A percentile compares a stretch with the other conserved stretches of the same genome.
Conservation (phyloP, 768 basidiomycete genomes). For the Podaxis sp. region DNA sequence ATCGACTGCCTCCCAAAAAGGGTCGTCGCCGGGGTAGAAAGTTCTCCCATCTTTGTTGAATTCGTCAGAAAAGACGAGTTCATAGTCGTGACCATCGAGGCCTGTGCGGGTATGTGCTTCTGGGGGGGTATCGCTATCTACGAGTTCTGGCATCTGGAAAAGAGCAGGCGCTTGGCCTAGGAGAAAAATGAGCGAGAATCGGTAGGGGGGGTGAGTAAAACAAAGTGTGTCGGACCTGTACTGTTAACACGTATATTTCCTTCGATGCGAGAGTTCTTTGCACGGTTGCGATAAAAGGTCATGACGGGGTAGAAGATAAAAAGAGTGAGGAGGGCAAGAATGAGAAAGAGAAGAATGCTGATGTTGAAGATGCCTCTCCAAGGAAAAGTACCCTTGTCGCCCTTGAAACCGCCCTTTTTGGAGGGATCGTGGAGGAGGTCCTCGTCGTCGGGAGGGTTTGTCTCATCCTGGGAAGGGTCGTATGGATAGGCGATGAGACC, state of each 20-base stretch:
- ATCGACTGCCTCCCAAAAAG: slow-evolving; percentile 68
- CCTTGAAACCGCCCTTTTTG: slow-evolving; percentile 22
- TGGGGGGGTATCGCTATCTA: slow-evolving; percentile 70
- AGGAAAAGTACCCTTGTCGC: slow-evolving; percentile 29
- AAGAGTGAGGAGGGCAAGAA: slow-evolving; percentile 57
- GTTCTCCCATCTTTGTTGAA: slow-evolving; percentile 64
- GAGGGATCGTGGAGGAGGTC: slow-evolving; percentile 70
- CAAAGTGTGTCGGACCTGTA: slow-evolving; percentile 26
- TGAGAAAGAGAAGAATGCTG: slow-evolving; percentile 57
- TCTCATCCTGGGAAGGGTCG: slow-evolving; percentile 56
- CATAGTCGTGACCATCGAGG: slow-evolving; percentile 66
- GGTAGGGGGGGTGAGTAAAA: background rate
- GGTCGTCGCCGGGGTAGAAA: slow-evolving; percentile 63
- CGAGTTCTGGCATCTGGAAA: slow-evolving; percentile 51
- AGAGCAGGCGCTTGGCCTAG: slow-evolving; percentile 61
- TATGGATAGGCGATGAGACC: slow-evolving; percentile 67
- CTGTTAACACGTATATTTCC: slow-evolving; percentile 65
- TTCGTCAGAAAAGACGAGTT: slow-evolving; percentile 74
- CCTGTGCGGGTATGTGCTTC: slow-evolving; percentile 57
- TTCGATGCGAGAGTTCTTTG: slow-evolving; percentile 41
- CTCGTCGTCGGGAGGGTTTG: slow-evolving; percentile 63
- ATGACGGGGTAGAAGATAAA: slow-evolving; percentile 82
- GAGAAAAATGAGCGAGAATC: background rate
- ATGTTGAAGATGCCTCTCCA: slow-evolving; percentile 61
- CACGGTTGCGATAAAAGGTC: slow-evolving; percentile 38